A percentile compares a stretch with the other conserved stretches of the same genome.
phyloP scores from a whole-genome alignment of 1,284 basidiomycete species.

The Neotropicomus parvogracilis region DNA sequence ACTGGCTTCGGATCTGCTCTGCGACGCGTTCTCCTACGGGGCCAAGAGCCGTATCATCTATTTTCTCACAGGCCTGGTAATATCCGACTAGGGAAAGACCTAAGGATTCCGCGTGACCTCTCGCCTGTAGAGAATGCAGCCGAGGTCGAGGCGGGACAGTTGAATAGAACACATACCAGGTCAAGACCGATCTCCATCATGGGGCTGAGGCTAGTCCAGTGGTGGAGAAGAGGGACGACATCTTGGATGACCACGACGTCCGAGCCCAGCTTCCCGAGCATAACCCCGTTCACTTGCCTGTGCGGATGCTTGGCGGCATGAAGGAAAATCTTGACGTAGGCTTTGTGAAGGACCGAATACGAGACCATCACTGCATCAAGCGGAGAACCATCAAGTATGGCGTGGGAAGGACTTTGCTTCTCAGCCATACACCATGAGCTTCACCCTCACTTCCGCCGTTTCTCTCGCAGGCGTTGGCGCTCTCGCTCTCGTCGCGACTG shows the following conservation, averaged over 20 bases:
- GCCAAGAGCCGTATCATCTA: slow-evolving; percentile 55
- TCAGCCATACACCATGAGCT: slow-evolving; percentile 16
- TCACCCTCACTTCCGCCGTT: slow-evolving; percentile 62
- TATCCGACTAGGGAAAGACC: slow-evolving; percentile 59
- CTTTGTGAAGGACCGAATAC: slow-evolving; percentile 50
- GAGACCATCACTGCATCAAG: too few relatives aligned
- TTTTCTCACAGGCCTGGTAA: slow-evolving; percentile 65
- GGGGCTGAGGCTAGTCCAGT: slow-evolving; percentile 74
- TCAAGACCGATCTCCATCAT: slow-evolving; percentile 80
- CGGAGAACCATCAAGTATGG: too few relatives aligned
- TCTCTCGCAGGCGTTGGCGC: slow-evolving; percentile 58
- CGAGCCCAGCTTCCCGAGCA: slow-evolving; percentile 47
- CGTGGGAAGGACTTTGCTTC: slow-evolving; percentile 9
- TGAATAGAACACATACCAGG: slow-evolving; percentile 45
- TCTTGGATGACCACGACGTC: slow-evolving; percentile 50
- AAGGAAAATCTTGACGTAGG: slow-evolving; percentile 65
- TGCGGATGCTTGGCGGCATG: slow-evolving; percentile 75
- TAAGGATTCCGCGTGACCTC: slow-evolving; percentile 48
- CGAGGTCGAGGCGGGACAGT: background rate
- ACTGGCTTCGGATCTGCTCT: slow-evolving; percentile 47
- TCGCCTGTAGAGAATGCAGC: slow-evolving; percentile 41
- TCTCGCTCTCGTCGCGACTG: slow-evolving; percentile 48
- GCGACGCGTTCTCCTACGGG: slow-evolving; percentile 64
- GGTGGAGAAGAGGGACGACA: slow-evolving; percentile 70
- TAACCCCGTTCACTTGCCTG: slow-evolving; percentile 61